Conservation (phyloP, 768 basidiomycete species). For the Xerocomellus intermedius region DNA sequence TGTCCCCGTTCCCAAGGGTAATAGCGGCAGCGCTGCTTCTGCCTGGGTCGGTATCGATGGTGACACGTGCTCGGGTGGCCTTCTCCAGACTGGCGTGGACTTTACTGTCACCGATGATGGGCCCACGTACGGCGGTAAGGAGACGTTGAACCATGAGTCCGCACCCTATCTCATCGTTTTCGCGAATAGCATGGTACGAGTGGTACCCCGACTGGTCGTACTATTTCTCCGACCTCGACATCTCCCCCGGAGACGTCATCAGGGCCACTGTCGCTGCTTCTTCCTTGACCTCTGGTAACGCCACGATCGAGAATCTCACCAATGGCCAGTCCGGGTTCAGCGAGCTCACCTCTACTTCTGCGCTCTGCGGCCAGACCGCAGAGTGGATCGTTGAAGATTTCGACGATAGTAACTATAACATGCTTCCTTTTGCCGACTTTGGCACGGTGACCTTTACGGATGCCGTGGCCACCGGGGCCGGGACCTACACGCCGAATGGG, state of each 20-base stretch:
- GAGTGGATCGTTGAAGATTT: slow-evolving; percentile 13
- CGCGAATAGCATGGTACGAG: slow-evolving; percentile 7
- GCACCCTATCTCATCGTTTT: neutral
- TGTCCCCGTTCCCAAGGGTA: neutral
- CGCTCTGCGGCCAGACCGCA: slow-evolving; percentile 2
- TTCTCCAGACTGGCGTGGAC: slow-evolving; percentile 3
- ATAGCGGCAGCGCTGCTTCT: neutral
- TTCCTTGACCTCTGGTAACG: neutral
- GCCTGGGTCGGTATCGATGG: slow-evolving; percentile 12
- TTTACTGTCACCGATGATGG: neutral
- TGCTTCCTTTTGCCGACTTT: slow-evolving; percentile 1
- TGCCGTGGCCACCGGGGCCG: neutral
- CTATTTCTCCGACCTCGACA: neutral
- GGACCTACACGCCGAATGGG: neutral
- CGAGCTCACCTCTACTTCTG: neutral
- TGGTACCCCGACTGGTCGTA: neutral
- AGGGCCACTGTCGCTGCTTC: neutral
- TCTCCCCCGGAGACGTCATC: slow-evolving; percentile 5
- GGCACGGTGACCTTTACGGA: slow-evolving; percentile 3
- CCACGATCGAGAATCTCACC: slow-evolving; percentile 7
- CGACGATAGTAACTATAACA: neutral
- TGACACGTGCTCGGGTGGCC: neutral
- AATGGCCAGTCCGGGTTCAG: neutral
- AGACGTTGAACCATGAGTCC: no score
- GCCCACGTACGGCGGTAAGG: slow-evolving; percentile 1